These are phyloP conservation scores for Candida tetrigidarum DNA, from an alignment of 1,139 yeast species.

Conservation along the genomic window DNA sequence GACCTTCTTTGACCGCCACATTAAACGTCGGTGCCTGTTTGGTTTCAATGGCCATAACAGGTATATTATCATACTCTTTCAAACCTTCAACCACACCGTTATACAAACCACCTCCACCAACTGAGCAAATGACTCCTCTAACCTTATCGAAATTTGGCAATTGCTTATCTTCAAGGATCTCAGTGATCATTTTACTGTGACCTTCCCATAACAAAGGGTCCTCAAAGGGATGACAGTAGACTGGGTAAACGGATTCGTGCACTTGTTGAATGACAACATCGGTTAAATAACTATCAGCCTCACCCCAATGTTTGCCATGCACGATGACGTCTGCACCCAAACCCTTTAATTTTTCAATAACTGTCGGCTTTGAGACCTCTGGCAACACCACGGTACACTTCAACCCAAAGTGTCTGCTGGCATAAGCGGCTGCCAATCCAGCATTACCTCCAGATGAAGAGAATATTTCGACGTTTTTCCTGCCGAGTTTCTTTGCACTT, in stretches of 20 bases:
- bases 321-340: conserved; percentile 35
- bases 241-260: conserved; percentile 23
- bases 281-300: conserved; percentile 38
- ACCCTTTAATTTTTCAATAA: conserved; percentile 26
- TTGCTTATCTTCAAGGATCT: conserved; percentile 26
- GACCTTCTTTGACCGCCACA: conserved; percentile 32
- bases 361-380: conserved; percentile 26
- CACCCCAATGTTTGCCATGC: conserved; percentile 39
- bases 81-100: conserved; percentile 42
- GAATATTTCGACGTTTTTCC: conserved; percentile 30
- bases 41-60: conserved; percentile 41
- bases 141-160: conserved; percentile 25
- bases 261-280: conserved; percentile 22
- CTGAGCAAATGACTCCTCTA: conserved; percentile 43
- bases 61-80: conserved; percentile 22
- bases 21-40: conserved; percentile 42
- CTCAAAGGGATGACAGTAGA: conserved; percentile 49
- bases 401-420: conserved; percentile 29
- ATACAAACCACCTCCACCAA: conserved; percentile 46
- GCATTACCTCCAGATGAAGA: conserved; percentile 53
- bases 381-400: conserved; percentile 48
- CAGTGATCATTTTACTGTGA: conserved; percentile 40
- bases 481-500: conserved; percentile 22
- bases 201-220: conserved; percentile 45
- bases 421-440: conserved; percentile 50